phyloP scores from a whole-genome alignment of 2,329 filamentous ascomycete species.

The Talaromyces sp. region DNA sequence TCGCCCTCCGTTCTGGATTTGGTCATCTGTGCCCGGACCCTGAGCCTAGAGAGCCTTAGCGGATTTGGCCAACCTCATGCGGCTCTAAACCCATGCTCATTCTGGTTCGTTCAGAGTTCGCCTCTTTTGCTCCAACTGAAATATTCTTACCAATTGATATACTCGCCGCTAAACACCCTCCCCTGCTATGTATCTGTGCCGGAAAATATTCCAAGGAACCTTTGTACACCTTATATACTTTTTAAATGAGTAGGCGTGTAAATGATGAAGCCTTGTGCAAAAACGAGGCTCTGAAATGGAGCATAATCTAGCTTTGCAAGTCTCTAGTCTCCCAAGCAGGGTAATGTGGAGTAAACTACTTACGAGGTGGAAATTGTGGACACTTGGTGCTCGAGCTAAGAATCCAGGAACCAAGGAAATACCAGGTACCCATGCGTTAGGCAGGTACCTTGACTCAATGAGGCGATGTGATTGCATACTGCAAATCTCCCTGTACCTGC shows the following conservation, averaged over 20 bases:
- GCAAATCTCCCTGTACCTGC: not conserved
- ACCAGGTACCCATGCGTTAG: not conserved
- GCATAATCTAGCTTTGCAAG: not conserved
- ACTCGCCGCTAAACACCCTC: too few species aligned
- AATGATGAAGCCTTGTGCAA: not conserved
- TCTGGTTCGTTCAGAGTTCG: not conserved
- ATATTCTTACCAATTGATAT: not conserved
- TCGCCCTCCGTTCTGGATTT: not conserved
- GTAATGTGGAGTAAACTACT: not conserved
- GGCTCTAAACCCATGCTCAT: conserved; percentile 22
- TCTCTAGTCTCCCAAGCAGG: not conserved
- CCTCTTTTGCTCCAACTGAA: not conserved
- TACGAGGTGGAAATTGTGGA: not conserved
- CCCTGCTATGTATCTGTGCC: not conserved
- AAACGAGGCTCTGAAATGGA: not conserved
- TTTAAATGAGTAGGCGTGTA: not conserved
- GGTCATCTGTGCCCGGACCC: conserved; percentile 10
- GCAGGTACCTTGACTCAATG: not conserved
- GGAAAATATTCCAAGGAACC: too few species aligned
- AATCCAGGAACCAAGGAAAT: not conserved
- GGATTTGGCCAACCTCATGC: conserved; percentile 17
- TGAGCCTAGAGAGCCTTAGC: conserved; percentile 6
- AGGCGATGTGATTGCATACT: not conserved
- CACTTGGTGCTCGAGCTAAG: not conserved
- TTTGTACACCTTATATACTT: too few species aligned